phyloP scores from a whole-genome alignment of 164 flowering plant species.

The Tinospora cordifolia region DNA sequence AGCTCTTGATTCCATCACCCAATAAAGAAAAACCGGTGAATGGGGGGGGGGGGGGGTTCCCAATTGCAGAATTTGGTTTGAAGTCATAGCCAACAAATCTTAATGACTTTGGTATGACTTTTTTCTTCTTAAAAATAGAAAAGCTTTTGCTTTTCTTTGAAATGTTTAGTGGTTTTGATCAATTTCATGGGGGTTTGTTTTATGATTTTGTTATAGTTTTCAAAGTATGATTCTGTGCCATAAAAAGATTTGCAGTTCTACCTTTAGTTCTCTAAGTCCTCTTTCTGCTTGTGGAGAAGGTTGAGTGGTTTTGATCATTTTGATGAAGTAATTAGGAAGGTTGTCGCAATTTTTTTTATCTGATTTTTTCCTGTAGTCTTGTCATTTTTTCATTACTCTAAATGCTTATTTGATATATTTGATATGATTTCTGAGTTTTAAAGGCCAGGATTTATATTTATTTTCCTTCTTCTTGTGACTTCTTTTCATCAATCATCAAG shows the following conservation, averaged over 20 bases:
- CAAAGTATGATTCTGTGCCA: too few relatives aligned
- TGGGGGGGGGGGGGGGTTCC: constrained; percentile 17
- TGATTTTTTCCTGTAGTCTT: not conserved
- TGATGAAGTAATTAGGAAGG: not conserved
- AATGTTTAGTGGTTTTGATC: not conserved
- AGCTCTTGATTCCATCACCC: constrained; percentile 35
- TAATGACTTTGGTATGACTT: constrained; percentile 28
- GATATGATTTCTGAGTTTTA: too few relatives aligned
- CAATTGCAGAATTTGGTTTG: not conserved
- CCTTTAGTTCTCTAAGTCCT: not conserved
- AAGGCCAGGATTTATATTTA: not conserved
- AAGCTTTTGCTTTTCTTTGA: not conserved
- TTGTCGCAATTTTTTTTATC: not conserved
- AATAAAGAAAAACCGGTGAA: constrained; percentile 25
- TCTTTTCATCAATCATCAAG: not conserved
- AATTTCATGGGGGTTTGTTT: not conserved
- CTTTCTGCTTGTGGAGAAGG: not conserved
- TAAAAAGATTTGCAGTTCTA: too few relatives aligned
- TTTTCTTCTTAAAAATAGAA: not conserved
- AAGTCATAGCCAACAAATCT: constrained; percentile 17
- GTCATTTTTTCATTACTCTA: not conserved
- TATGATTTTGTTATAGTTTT: not conserved
- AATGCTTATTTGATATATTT: too few relatives aligned
- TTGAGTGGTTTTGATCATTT: not conserved
- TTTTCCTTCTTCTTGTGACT: not conserved